Base-by-base conservation (phyloP, 345 rosid species). In the Eucalyptus coolabah region DNA sequence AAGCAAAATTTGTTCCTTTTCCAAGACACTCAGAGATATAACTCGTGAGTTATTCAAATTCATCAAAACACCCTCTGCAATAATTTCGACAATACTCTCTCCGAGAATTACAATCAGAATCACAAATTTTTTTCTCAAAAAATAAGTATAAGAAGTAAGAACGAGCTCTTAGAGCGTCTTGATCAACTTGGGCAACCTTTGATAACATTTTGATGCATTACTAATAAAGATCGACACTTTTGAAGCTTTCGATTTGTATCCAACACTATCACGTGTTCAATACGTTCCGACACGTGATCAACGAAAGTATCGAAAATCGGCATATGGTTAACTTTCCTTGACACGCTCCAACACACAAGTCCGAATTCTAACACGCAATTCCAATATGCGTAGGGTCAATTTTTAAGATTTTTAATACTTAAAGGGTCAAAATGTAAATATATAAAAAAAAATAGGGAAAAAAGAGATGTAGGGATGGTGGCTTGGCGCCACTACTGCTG, bases 241-340 rank as follows among this genome's bases (percentile, higher is more conserved):
- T 53, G 2, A 19, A 19, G 24, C 11, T 53, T 53, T 53, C 24
- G 2, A 53, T 1, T 53, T 1, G 5, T 53, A 2, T 53, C 59
- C 5, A 53, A 53, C 24, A 19, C 59, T 53, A 5, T 53, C 59
- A 19, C 9, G 10, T 53, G 24, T 53, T 53, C 9, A 2, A 53
- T 0, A 19, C 59, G 0, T 53, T 53, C 23, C 0, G 0, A 53
- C 10, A 53, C 5, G 0, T 53, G 24, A 53, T 53, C 59, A 53
- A 53, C 4, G 5, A n/a, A n/a, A 53, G 10, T 8, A 19, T 19
- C 0, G 1, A 53, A 53, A 53, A 19, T 53, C 2, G 1, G 19
- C 2, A 53, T 10, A 53, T 53, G 5, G 5, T 19, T 1, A 8
- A 19, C 10, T 53, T 2, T 53, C 24, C 24, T 0, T 2, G 2